These are phyloP conservation scores for Penicillium janthinellum DNA, from an alignment of 2,329 filamentous ascomycete genomes.

Conservation along the genomic window DNA sequence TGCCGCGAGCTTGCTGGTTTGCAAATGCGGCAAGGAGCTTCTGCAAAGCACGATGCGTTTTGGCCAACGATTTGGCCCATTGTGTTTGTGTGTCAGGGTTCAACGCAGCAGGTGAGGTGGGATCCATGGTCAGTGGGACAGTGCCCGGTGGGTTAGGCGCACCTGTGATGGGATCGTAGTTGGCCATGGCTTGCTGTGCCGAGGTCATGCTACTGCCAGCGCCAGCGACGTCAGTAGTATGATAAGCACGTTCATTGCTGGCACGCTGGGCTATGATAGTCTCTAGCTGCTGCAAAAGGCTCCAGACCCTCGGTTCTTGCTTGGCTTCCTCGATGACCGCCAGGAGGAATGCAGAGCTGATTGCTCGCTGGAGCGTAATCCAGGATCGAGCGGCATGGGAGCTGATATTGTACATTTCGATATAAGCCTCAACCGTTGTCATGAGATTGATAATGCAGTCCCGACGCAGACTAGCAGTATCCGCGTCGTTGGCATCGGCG, in stretches of 20 bases:
- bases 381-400: slow-evolving; percentile 49
- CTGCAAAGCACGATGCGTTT: slow-evolving; percentile 49
- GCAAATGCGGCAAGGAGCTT: slow-evolving; percentile 48
- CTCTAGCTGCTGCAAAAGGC: slow-evolving; percentile 46
- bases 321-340: slow-evolving; percentile 50
- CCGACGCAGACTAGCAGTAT: slow-evolving; percentile 47
- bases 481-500: slow-evolving; percentile 47
- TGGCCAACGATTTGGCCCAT: slow-evolving; percentile 50
- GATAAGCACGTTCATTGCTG: slow-evolving; percentile 37
- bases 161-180: slow-evolving; percentile 33
- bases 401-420: slow-evolving; percentile 54
- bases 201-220: slow-evolving; percentile 22
- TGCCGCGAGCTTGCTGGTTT: slow-evolving; percentile 24
- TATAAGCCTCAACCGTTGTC: slow-evolving; percentile 61
- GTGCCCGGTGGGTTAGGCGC: slow-evolving; percentile 32
- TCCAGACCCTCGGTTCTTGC: slow-evolving; percentile 42
- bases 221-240: slow-evolving; percentile 16
- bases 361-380: slow-evolving; percentile 51
- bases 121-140: slow-evolving; percentile 29
- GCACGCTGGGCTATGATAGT: slow-evolving; percentile 48
- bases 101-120: slow-evolving; percentile 32
- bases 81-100: slow-evolving; percentile 43
- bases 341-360: slow-evolving; percentile 51
- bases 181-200: slow-evolving; percentile 19
- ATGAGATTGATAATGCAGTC: slow-evolving; percentile 60